Base-by-base conservation (phyloP, 495 filamentous ascomycete species). In the Penicillium mononematosum region DNA sequence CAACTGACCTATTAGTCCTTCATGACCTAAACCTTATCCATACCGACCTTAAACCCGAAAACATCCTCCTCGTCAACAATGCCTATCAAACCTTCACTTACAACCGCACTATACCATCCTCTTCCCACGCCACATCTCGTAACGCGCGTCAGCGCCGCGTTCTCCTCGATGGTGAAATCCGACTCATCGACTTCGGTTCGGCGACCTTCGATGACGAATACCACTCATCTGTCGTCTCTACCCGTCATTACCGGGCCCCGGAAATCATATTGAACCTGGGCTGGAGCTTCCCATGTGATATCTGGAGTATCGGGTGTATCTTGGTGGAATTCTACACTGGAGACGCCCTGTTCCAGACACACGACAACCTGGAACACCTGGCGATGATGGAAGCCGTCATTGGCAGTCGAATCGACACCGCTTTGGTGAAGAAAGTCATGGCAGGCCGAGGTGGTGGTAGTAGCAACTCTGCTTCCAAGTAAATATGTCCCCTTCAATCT, bases 331-430 rank as follows among this genome's bases (percentile, higher is more conserved):
- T 98, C 73, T 98, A 91, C 69, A 98, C 95, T 2, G 94, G 95
- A 4, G 95, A 98, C 73, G 94, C 95, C 17, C 77, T 98, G 3
- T 98, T 98, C 69, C 94, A 98, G 71, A 98, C 94, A 0, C 94
- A 98, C 65, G 94, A 98, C 75, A 98, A 98, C 63, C 83, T 97
- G 6, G 94, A 98, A 69, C 94, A 98, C 75, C 77, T 98, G 45
- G 94, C 92, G n/a, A 98, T 98, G 94, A 98, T 98, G 94, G 92
- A 98, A 65, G 83, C 85, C 22, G 92, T 96, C 14, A 91, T 90
- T 64, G 86, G 85, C 22, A 74, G 76, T 7, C 82, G 81, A 53
- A 84, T 98, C 42, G 94, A 98, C 58, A 67, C 78, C 4, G 80
- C 82, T 39, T 79, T 98, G 10, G 85, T 98, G 27, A 78, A 84